These are phyloP conservation scores for Lactarius tabidus DNA, from an alignment of 768 basidiomycete genomes.

Conservation along the genomic window DNA sequence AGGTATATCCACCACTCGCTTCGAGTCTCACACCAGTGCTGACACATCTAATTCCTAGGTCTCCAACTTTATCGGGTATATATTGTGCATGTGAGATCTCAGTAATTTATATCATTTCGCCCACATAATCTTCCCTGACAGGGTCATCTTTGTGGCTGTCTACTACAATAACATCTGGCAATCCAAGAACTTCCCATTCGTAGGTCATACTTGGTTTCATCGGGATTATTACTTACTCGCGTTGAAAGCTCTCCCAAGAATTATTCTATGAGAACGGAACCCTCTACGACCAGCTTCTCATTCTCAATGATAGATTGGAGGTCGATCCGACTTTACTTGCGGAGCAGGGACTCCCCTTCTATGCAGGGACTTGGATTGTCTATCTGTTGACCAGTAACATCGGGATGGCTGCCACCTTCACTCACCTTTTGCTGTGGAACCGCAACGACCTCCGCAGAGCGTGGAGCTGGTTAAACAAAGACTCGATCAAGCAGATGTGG, in stretches of 20 bases:
- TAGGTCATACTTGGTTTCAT: not conserved
- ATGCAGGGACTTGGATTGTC: constrained; percentile 47
- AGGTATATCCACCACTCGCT: constrained; percentile 21
- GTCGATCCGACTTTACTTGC: constrained; percentile 40
- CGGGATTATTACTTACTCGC: not conserved
- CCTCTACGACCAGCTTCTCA: constrained; percentile 29
- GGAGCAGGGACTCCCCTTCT: constrained; percentile 44
- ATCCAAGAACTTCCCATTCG: constrained; percentile 25
- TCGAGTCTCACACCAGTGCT: not conserved
- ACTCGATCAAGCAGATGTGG: constrained; percentile 35
- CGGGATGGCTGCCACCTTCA: constrained; percentile 48
- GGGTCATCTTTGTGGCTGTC: constrained; percentile 29
- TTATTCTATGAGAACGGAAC: constrained; percentile 30
- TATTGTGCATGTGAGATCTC: constrained; percentile 46
- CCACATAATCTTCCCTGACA: constrained; percentile 4
- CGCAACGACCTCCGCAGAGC: constrained; percentile 40
- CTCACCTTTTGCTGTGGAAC: constrained; percentile 48
- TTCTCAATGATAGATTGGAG: constrained; percentile 38
- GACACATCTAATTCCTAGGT: constrained; percentile 32
- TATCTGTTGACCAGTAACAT: constrained; percentile 43
- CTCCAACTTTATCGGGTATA: constrained; percentile 47
- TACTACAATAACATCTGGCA: constrained; percentile 31
- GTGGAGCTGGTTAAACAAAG: constrained; percentile 45
- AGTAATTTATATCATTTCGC: not conserved
- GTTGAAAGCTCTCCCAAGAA: constrained; percentile 26